Evolutionary conservation across 225 moss, liverwort and hornwort species (phyloP).

Genomic region (Pseudoscleropodium purum): DNA sequence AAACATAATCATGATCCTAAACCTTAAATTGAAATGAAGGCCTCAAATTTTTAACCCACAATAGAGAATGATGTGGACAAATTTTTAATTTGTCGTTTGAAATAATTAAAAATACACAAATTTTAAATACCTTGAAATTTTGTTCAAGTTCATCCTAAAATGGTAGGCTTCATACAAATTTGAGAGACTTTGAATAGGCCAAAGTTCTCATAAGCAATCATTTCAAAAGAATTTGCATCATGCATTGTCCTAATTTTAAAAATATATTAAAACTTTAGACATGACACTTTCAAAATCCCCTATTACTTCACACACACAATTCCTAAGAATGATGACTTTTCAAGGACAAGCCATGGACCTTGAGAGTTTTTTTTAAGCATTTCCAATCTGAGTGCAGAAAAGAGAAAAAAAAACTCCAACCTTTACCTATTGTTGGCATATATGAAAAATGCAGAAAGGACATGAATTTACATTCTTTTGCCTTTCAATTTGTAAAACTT

Average conservation of each 20-base stretch:
- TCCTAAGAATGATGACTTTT: fast-evolving
- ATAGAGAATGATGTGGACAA: background rate
- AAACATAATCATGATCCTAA: fast-evolving
- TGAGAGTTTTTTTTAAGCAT: background rate
- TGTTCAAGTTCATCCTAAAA: background rate
- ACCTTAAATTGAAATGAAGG: background rate
- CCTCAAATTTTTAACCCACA: too few relatives aligned
- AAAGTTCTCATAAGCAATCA: background rate
- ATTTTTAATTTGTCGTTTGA: background rate
- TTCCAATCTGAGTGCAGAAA: fast-evolving
- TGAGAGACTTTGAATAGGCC: too few relatives aligned
- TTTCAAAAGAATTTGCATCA: background rate
- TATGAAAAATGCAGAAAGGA: background rate
- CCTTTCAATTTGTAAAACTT: background rate
- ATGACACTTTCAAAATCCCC: background rate
- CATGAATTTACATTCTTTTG: background rate
- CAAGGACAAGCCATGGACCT: too few relatives aligned
- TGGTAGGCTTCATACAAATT: background rate
- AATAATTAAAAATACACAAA: background rate
- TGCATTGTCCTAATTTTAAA: background rate
- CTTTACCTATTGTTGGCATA: too few relatives aligned
- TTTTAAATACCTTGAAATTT: background rate
- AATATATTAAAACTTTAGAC: background rate
- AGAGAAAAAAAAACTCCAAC: background rate
- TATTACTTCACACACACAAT: background rate